Percentiles rank a stretch among this genome's conserved stretches.
Conservation (phyloP, 768 basidiomycete genomes). For the Mycena rebaudengoi region DNA sequence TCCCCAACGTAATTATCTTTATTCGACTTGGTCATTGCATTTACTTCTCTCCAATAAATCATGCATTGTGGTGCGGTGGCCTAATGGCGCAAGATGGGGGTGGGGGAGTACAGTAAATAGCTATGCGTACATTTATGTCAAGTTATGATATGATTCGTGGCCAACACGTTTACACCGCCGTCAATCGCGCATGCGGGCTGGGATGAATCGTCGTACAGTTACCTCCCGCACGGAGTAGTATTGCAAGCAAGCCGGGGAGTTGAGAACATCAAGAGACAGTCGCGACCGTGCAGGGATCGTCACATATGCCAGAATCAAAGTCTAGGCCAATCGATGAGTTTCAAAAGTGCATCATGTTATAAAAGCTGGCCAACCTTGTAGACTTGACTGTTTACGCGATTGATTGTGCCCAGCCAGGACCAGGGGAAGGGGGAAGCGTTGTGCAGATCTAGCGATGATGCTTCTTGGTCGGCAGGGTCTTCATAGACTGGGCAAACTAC, state of each 20-base stretch:
- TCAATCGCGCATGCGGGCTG: slow-evolving; percentile 92
- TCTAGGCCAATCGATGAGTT: no score
- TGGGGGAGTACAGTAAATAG: slow-evolving; percentile 13
- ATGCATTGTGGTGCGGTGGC: slow-evolving; percentile 3
- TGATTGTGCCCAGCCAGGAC: slow-evolving; percentile 97
- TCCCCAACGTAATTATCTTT: slow-evolving; percentile 14
- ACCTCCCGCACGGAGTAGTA: slow-evolving; percentile 89
- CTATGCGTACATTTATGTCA: neutral
- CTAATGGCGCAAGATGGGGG: neutral
- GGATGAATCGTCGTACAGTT: slow-evolving; percentile 83
- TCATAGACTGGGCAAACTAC: slow-evolving; percentile 93
- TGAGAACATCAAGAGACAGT: slow-evolving; percentile 57
- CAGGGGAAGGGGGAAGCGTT: slow-evolving; percentile 83
- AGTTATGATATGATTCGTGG: slow-evolving; percentile 4
- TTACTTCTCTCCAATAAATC: slow-evolving; percentile 1
- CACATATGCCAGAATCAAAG: slow-evolving; percentile 88
- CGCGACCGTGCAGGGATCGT: slow-evolving; percentile 85
- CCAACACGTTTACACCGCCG: neutral
- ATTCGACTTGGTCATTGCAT: slow-evolving; percentile 20
- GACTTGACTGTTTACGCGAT: slow-evolving; percentile 95
- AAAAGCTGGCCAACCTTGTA: no score
- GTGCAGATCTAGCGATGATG: slow-evolving; percentile 70
- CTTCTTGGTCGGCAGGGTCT: slow-evolving; percentile 73
- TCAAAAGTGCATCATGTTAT: no score
- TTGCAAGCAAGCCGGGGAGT: slow-evolving; percentile 77